phyloP scores from a whole-genome alignment of 2,329 filamentous ascomycete species.

The Cytospora mali region DNA sequence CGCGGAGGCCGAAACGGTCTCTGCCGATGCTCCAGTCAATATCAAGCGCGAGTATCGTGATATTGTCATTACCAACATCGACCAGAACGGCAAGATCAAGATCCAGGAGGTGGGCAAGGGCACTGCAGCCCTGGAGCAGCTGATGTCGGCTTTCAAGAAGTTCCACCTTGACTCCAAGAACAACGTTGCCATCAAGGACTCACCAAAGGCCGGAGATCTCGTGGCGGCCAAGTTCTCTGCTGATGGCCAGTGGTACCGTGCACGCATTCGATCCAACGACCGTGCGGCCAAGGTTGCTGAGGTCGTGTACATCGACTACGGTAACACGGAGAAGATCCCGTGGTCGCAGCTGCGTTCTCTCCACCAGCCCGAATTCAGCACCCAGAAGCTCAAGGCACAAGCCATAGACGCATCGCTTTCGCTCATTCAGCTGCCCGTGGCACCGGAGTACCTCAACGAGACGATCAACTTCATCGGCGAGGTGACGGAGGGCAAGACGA shows the following conservation, averaged over 20 bases:
- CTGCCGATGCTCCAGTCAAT: slow-evolving; percentile 54
- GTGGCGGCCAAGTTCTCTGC: slow-evolving; percentile 89
- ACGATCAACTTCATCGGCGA: slow-evolving; percentile 75
- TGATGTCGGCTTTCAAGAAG: slow-evolving; percentile 89
- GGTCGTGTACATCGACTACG: slow-evolving; percentile 93
- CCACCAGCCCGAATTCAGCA: slow-evolving; percentile 74
- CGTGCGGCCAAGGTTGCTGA: slow-evolving; percentile 86
- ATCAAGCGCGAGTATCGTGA: slow-evolving; percentile 91
- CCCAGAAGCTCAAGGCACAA: slow-evolving; percentile 82
- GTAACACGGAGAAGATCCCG: slow-evolving; percentile 85
- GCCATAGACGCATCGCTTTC: slow-evolving; percentile 85
- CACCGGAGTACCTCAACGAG: slow-evolving; percentile 81
- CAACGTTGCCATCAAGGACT: slow-evolving; percentile 68
- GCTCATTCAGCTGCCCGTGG: slow-evolving; percentile 83
- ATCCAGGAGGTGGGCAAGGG: slow-evolving; percentile 87
- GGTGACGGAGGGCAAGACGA: slow-evolving; percentile 71
- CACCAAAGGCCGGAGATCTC: slow-evolving; percentile 88
- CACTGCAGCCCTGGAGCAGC: slow-evolving; percentile 78
- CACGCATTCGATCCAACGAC: slow-evolving; percentile 87
- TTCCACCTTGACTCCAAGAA: slow-evolving; percentile 89
- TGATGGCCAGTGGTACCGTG: slow-evolving; percentile 94
- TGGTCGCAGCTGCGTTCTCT: slow-evolving; percentile 86
- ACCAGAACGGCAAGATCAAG: slow-evolving; percentile 80
- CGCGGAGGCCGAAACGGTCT: slow-evolving; percentile 54
- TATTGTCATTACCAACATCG: slow-evolving; percentile 88